phyloP scores from a whole-genome alignment of 306 rosid species.

The Vachellia pachyceras region DNA sequence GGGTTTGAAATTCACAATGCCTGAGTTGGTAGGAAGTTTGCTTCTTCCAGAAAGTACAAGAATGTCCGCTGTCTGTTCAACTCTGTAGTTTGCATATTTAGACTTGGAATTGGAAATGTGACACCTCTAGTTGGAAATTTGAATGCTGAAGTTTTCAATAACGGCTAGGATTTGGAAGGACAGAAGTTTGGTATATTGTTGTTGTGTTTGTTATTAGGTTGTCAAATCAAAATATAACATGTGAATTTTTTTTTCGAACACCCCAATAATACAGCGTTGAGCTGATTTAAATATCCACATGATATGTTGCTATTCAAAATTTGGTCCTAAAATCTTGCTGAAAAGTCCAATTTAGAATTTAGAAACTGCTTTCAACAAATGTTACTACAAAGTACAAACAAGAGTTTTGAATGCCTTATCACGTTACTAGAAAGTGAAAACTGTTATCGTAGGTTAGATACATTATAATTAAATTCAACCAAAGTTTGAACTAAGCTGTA shows the following conservation, averaged over 20 bases:
- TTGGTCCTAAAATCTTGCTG: background rate
- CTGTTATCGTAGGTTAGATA: background rate
- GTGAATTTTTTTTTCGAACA: background rate
- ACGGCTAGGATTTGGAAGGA: background rate
- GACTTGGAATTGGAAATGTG: background rate
- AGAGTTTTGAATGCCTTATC: background rate
- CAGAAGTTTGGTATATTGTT: background rate
- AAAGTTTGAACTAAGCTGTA: background rate
- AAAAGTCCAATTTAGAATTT: background rate
- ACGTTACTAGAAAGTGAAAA: background rate
- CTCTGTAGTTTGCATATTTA: conserved; percentile 19
- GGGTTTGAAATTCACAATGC: conserved; percentile 11
- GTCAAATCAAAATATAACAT: background rate
- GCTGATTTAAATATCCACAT: background rate
- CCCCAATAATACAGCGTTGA: background rate
- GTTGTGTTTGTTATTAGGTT: background rate
- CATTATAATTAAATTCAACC: background rate
- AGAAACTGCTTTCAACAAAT: background rate
- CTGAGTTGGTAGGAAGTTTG: background rate
- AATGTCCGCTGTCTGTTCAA: background rate
- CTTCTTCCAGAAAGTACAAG: background rate
- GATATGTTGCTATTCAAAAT: background rate
- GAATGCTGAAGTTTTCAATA: background rate
- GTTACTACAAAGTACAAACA: background rate
- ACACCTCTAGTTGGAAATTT: background rate